These are phyloP conservation scores for Leptodermis oblonga DNA, from an alignment of 257 asterid species.

Conservation along the genomic window DNA sequence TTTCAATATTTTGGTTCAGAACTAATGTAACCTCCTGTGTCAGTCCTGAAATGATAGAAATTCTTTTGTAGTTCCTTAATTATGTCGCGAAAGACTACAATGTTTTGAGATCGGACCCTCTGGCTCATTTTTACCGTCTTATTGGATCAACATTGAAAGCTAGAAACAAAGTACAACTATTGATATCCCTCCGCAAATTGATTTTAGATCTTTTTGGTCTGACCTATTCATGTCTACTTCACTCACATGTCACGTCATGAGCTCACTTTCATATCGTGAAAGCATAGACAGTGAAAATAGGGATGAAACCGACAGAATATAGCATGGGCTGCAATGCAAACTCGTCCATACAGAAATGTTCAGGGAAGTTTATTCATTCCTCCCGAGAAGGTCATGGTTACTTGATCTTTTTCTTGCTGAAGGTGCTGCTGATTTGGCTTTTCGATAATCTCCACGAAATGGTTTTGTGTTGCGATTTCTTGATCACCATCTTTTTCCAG, in stretches of 20 bases:
- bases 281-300: not conserved
- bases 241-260: no score
- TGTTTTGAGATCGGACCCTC: no score
- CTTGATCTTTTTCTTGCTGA: not conserved
- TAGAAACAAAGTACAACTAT: no score
- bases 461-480: not conserved
- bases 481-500: conserved; percentile 22
- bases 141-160: no score
- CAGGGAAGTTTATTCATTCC: not conserved
- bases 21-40: conserved; percentile 7
- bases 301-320: not conserved
- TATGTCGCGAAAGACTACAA: no score
- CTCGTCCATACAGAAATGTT: not conserved
- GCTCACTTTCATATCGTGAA: not conserved
- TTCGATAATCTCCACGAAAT: not conserved
- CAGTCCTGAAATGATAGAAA: not conserved
- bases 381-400: not conserved
- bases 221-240: no score
- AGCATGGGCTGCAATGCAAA: no score
- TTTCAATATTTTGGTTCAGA: conserved; percentile 23
- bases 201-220: no score
- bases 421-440: conserved; percentile 3
- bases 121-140: no score
- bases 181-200: no score
- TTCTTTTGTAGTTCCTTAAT: not conserved